Evolutionary conservation across 2,329 filamentous ascomycete species (phyloP), one percentile per base, ranked within the genome.

Genomic region (Neonectria sp.): DNA sequence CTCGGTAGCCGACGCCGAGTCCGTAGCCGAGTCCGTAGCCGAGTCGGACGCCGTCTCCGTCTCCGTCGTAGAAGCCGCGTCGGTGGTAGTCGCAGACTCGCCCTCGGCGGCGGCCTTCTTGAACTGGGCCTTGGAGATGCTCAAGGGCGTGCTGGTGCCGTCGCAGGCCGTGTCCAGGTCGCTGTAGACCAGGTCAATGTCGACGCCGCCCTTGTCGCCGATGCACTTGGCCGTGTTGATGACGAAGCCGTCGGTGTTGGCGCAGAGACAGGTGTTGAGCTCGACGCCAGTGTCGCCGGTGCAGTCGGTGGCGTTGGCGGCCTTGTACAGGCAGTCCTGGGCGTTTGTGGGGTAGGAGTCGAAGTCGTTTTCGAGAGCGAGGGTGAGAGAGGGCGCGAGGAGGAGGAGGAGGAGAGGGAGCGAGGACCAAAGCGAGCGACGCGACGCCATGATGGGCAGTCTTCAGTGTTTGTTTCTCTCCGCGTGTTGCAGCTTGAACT

Each of bases 221-320:
- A 89, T 73, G 68, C 87, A 89, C 13, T 68, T 70, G 3, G 86
- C 87, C 2, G 84, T 73, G 37, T 80, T 80, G 24, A 81, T 83
- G 67, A 88, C 78, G 74, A 88, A 89, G 69, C 83, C 78, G 61
- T 83, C 83, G 35, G 80, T 77, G 63, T 88, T 87, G 68, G 76
- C 74, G 73, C 87, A 89, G 2, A 88, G 79, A 60, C 87, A 89
- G 2, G 73, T 59, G 70, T 89, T 88, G 68, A 87, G 78, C 33
- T 81, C 76, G 0, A 72, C 51, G 3, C 80, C 78, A 0, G 81
- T 81, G 24, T 74, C 72, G 21, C 82, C 83, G 6, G 77, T 76
- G 76, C 87, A 89, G 5, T 75, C 71, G 17, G 82, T 82, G 24
- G 65, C 35, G 53, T 79, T 73, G 33, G 85, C 81, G 5, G 85